phyloP scores from a whole-genome alignment of 371 early-diverging fungal species.

The Lichtheimia corymbifera region DNA sequence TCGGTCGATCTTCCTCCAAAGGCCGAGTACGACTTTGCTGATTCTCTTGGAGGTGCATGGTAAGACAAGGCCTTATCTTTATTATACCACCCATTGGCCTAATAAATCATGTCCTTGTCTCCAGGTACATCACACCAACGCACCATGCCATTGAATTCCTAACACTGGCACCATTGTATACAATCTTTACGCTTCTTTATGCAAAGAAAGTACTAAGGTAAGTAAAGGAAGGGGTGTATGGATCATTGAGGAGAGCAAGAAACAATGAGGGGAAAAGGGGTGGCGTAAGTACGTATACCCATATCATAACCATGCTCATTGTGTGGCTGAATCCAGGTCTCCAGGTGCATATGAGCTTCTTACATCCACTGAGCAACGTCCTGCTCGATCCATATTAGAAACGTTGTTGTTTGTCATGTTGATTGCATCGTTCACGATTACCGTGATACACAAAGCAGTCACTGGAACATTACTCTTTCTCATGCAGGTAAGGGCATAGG shows the following conservation, averaged over 20 bases:
- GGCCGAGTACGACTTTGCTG: constrained; percentile 33
- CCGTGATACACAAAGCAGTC: constrained; percentile 46
- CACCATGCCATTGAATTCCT: constrained; percentile 58
- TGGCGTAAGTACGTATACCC: neutral
- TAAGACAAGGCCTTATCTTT: constrained; percentile 11
- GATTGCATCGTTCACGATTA: constrained; percentile 41
- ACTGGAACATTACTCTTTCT: constrained; percentile 49
- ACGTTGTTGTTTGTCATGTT: constrained; percentile 30
- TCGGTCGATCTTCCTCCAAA: constrained; percentile 35
- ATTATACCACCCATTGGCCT: neutral
- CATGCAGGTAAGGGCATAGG: constrained; percentile 38
- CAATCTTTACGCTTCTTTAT: constrained; percentile 39
- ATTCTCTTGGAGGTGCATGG: constrained; percentile 54
- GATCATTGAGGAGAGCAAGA: too few relatives aligned
- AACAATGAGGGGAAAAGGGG: too few relatives aligned
- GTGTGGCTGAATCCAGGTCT: neutral
- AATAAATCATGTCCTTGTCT: neutral
- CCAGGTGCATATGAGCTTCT: constrained; percentile 17
- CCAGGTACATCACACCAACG: constrained; percentile 57
- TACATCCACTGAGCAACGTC: constrained; percentile 13
- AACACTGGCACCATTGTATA: constrained; percentile 43
- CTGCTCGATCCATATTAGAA: constrained; percentile 41
- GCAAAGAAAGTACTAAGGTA: constrained; percentile 39
- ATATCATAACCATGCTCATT: neutral
- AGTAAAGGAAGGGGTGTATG: constrained; percentile 14